Evolutionary conservation across 257 asterid species (phyloP).

Genomic region (Solanum bulbocastanum): DNA sequence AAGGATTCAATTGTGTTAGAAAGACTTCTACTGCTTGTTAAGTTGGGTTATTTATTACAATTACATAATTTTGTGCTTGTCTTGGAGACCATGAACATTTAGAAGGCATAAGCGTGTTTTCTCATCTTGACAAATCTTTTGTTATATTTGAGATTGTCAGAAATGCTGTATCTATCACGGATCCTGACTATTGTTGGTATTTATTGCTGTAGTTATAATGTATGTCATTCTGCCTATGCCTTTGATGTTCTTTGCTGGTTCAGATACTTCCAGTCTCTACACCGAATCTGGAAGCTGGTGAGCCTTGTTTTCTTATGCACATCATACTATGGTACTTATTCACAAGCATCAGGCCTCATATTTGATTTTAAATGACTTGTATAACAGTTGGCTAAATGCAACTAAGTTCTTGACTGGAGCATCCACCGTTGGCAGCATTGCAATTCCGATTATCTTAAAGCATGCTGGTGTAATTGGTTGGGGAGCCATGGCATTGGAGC

Average conservation of each 20-base stretch:
- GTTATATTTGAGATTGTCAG: not conserved
- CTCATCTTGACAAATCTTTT: not conserved
- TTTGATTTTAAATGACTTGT: not conserved
- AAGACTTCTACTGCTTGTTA: not conserved
- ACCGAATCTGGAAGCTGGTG: constrained; percentile 63
- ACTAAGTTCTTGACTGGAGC: constrained; percentile 86
- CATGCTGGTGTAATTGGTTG: constrained; percentile 88
- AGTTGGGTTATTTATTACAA: not conserved
- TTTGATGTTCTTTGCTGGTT: constrained; percentile 73
- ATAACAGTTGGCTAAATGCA: constrained; percentile 72
- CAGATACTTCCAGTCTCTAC: constrained; percentile 51
- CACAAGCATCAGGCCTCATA: constrained; percentile 6
- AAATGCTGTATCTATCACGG: not conserved
- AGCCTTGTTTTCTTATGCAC: constrained; percentile 1
- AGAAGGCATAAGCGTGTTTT: not conserved
- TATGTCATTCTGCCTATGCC: constrained; percentile 93
- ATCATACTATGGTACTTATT: not conserved
- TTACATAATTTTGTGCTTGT: not conserved
- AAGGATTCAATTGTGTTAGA: not conserved
- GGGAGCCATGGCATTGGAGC: constrained; percentile 96
- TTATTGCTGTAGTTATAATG: constrained; percentile 56
- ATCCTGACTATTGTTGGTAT: constrained; percentile 3
- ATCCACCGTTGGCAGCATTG: constrained; percentile 81
- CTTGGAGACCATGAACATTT: not conserved
- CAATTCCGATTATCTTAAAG: constrained; percentile 76